Base-by-base conservation (phyloP, 2,329 filamentous ascomycete genomes). In the Fonsecaea monophora region DNA sequence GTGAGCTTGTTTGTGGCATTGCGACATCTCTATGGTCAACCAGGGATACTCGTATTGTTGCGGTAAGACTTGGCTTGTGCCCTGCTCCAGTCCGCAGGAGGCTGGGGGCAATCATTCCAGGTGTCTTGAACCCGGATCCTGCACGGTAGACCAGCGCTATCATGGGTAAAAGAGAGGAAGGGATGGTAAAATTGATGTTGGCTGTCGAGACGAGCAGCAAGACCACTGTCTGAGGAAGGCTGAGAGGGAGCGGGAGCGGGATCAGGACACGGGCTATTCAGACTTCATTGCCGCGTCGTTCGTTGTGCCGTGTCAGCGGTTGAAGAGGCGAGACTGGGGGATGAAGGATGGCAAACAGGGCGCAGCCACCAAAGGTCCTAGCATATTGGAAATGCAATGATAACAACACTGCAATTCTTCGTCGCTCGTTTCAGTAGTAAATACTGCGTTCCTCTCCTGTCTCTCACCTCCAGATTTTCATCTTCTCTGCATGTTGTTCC, bases 1-100 rank as follows among this genome's bases (percentile, higher is more conserved):
- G 37, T 61, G 62, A 61, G 65, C 68, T 66, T 68, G 60, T 68
- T 25, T n/a, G 34, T 38, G 42, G 32, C 21, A 64, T 60, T 38
- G 32, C 57, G 48, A 38, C 40, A 32, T 61, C 10, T 50, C 45
- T 50, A 50, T 50, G 53, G 32, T 37, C 53, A n/a, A 38, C 32
- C 32, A 35, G 6, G 50, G 13, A 13, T 21, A 5, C 34, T 48
- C 42, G 25, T 32, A 55, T 38, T 25, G 34, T 56, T 45, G 57
- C 60, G 60, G 59, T 60, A n/a, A 64, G 63, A 64, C 63, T 65
- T 55, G 55, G 54, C 50, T 50, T 50, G 45, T 21, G 18, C 9
- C 13, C 12, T 50, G 45, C 21, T 30, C 18, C 45, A 50, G 45
- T 25, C 8, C 21, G 45, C 45, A 50, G 21, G 21, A 30, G 45